Conservation (phyloP, 2,329 filamentous ascomycete genomes). For the Epichloe coenophiala region DNA sequence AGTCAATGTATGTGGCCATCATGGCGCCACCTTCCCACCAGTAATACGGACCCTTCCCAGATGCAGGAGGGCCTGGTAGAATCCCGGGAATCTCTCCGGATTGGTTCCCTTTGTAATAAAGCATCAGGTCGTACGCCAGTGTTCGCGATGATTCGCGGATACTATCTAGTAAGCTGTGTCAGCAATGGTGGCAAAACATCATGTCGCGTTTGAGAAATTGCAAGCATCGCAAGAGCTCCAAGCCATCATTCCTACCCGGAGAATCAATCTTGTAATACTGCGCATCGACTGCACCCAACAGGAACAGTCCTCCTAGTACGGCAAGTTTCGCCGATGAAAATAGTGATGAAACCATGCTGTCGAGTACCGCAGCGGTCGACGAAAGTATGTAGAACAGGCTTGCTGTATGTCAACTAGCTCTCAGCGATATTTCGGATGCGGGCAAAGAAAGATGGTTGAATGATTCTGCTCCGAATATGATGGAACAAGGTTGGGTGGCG, state of each 20-base stretch:
- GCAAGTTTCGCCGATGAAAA: conserved; percentile 1
- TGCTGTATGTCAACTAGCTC: too few species aligned
- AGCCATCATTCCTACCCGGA: conserved; percentile 13
- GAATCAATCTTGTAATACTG: conserved; percentile 19
- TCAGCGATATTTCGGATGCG: neutral
- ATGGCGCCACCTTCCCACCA: conserved; percentile 64
- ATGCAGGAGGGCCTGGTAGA: conserved; percentile 38
- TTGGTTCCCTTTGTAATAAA: conserved; percentile 36
- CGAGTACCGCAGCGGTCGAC: neutral
- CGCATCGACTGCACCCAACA: conserved; percentile 8
- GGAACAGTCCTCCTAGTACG: neutral
- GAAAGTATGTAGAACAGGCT: too few species aligned
- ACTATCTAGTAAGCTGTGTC: conserved; percentile 24
- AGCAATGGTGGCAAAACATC: neutral
- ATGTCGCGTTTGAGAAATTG: neutral
- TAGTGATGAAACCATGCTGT: conserved; percentile 2
- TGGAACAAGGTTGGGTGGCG: neutral
- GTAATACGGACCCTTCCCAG: conserved; percentile 43
- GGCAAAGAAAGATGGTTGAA: neutral
- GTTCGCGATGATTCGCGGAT: conserved; percentile 32
- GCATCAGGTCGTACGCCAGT: conserved; percentile 36
- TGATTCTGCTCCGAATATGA: neutral
- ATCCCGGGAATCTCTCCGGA: conserved; percentile 41
- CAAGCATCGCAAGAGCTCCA: neutral
- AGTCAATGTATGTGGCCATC: conserved; percentile 56